These are phyloP conservation scores for Venturia nashicola DNA, from an alignment of 2,329 filamentous ascomycete species.

Conservation along the genomic window DNA sequence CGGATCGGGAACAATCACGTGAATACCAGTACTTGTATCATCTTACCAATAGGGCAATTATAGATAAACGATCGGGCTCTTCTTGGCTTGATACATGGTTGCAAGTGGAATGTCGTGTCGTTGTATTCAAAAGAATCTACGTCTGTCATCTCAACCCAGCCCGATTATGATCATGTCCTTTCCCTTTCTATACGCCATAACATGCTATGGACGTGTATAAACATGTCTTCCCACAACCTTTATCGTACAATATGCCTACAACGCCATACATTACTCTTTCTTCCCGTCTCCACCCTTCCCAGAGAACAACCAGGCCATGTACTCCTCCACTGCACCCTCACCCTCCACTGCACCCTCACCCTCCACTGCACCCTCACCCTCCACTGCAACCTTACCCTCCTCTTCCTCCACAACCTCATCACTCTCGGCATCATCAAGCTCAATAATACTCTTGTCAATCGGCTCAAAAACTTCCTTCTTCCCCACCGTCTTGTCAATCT, in stretches of 20 bases:
- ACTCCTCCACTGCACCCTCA: conserved; percentile 16
- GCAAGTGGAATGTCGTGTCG: not conserved
- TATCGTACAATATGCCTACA: not conserved
- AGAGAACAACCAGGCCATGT: conserved; percentile 19
- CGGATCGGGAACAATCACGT: not conserved
- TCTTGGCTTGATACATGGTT: no score
- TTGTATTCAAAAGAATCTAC: not conserved
- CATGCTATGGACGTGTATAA: no score
- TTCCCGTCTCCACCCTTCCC: not conserved
- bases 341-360: conserved; percentile 13
- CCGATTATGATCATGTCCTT: not conserved
- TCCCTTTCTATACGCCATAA: not conserved
- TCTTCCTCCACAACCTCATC: conserved; percentile 9
- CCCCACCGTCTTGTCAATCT: conserved; percentile 28
- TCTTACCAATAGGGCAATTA: no score
- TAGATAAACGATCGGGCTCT: no score
- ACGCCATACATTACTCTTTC: not conserved
- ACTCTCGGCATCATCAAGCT: conserved; percentile 11
- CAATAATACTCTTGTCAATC: not conserved
- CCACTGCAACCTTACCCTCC: conserved; percentile 13
- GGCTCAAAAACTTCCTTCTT: conserved; percentile 17
- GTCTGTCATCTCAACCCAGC: no score
- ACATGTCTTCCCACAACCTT: not conserved
- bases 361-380: conserved; percentile 15
- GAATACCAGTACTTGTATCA: no score